Base-by-base conservation (phyloP, 257 asterid genomes). In the Cynanchum wilfordii region DNA sequence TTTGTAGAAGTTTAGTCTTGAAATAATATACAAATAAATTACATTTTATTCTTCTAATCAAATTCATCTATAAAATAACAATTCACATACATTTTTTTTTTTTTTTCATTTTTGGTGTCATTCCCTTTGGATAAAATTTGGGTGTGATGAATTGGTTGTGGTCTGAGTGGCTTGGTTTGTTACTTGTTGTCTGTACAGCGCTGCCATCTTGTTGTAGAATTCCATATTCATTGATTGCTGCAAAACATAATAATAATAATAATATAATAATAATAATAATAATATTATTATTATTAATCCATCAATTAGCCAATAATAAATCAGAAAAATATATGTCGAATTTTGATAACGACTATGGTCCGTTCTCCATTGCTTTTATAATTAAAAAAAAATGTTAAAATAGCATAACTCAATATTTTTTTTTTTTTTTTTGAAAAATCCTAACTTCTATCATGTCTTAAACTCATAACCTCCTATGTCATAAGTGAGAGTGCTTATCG, bases 221-320 rank as follows among this genome's bases (percentile, higher is more conserved):
- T 90, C 96, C 90, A 86, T 82, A 80, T 86, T 86, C 88, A 82
- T 87, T 4, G 88, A 77, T 84, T 87, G 89, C 91, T 84, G 82
- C 6, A 19, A 13, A 17, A 63, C n/a, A 9, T 27, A 45, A 10
- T 10, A 72, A 20, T 30, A 25, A 38, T 5, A 62, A 11, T 36
- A 44, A 10, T 13, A 69, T 13, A 69, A 24, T 40, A 25, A 38
- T 30, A n/a, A n/a, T n/a, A n/a, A n/a, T n/a, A n/a, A n/a, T n/a
- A n/a, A n/a, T n/a, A n/a, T n/a, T n/a, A n/a, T n/a, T n/a, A n/a
- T n/a, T n/a, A n/a, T n/a, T n/a, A n/a, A n/a, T n/a, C n/a, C n/a
- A n/a, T 6, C 10, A 22, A 52, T 7, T n/a, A 60, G 17, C 11
- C 16, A 75, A 50, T 27, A 13, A 73, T 17, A 45, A 33, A 44